Base-by-base conservation (phyloP, 768 basidiomycete species). In the Russula foetens region DNA sequence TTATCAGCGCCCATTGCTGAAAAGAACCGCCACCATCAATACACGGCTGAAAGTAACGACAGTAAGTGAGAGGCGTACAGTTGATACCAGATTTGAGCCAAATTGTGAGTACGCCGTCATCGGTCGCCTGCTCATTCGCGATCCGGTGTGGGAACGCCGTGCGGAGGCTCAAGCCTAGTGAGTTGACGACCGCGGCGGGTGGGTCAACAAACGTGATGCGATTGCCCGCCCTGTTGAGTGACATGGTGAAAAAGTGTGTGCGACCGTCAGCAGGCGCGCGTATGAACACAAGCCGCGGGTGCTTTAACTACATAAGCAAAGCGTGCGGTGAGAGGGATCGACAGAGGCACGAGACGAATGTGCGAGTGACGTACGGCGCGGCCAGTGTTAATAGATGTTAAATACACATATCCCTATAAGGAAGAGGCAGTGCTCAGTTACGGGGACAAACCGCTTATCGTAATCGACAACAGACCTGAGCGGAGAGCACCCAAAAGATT, bases 201-300 rank as follows among this genome's bases (percentile, higher is more conserved):
- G 75, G 76, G 43, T 76, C 73, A 45, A 78, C 67, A 23, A 81
- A 69, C 9, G 73, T 73, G 54, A 89, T 69, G 54, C 80, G 79
- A 53, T 81, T 77, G 4, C 85, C 86, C 8, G 80, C 75, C 51
- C 78, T 77, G 43, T 85, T 85, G 66, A 90, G 78, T 68, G 79
- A 81, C 23, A 83, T 83, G 19, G 85, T 70, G 67, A 91, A 90
- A 70, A 88, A 86, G 49, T 78, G 73, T 0, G 81, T 77, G 12
- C 75, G 70, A 23, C 60, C 63, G 66, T 87, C 83, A 9, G 77
- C 75, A 29, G 72, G 69, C 23, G 76, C 75, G 44, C 81, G 77
- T 63, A 80, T 78, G 69, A 90, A 91, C 50, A 90, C 74, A n/a
- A 89, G 77, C 24, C 84, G 83, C 48, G 86, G 84, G 41, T 79